Percentiles rank a stretch among this genome's conserved stretches.
phyloP scores from a whole-genome alignment of 2,329 filamentous ascomycete species.

The Alternaria viburni region DNA sequence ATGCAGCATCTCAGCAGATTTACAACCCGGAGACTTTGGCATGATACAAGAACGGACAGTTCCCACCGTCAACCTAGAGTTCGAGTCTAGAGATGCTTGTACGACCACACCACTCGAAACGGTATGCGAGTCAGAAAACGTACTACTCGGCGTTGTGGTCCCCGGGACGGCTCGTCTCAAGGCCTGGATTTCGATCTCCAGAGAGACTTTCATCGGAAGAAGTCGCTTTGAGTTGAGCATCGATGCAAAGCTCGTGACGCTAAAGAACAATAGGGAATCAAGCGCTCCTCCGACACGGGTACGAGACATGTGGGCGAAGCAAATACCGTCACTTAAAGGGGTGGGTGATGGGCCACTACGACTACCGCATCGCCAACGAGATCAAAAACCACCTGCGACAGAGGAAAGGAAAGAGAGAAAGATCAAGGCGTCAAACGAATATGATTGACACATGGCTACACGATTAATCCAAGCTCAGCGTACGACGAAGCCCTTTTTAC shows the following conservation, averaged over 20 bases:
- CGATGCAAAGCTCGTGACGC: background rate
- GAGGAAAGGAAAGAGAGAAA: background rate
- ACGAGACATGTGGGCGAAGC: too few species aligned
- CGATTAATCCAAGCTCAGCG: too few species aligned
- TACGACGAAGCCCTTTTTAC: background rate
- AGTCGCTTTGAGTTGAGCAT: background rate
- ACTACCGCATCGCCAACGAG: background rate
- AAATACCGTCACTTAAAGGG: too few species aligned
- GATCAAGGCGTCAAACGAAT: too few species aligned
- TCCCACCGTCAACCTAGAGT: background rate
- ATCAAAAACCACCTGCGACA: background rate
- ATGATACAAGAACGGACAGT: background rate
- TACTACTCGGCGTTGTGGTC: too few species aligned
- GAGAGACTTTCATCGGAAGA: background rate
- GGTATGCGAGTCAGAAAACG: background rate
- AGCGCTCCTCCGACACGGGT: too few species aligned
- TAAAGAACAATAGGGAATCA: background rate
- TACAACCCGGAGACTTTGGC: fast-evolving
- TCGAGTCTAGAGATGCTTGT: background rate
- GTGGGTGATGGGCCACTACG: background rate
- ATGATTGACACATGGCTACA: too few species aligned
- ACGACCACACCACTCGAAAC: background rate
- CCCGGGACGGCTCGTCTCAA: too few species aligned
- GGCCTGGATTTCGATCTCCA: background rate
- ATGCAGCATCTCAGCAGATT: background rate